Base-by-base conservation (phyloP, 768 basidiomycete genomes). In the Tulasnella sp. region DNA sequence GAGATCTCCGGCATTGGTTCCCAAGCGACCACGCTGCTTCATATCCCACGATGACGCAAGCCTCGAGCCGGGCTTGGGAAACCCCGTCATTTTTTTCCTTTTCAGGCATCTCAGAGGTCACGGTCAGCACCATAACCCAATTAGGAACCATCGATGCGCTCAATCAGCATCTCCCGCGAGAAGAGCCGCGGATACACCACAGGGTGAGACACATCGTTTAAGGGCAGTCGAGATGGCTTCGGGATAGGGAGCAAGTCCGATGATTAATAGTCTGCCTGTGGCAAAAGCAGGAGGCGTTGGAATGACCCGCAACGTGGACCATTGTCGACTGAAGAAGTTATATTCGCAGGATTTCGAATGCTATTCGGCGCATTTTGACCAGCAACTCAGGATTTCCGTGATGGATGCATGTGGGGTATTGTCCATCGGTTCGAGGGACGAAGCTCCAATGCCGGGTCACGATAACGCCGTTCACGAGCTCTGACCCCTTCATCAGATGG, bases 201-300 rank as follows among this genome's bases (percentile, higher is more conserved):
- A 69, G 64, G 64, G 64, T 69, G 64, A 69, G 64, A 69, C 64
- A 69, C 64, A 69, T 37, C 34, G 64, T 28, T 69, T 37, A 69
- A 69, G 64, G 64, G 64, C 64, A 69, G 64, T 69, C 64, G 64
- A 69, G 64, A 69, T 69, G 64, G 34, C 34, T 69, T 69, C 64
- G 64, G 64, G 31, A 69, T 69, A 28, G 11, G 64, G 31, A 69
- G 64, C n/a, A 69, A 37, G 34, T 37, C 34, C 64, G 64, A 69
- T 69, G 64, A 69, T 69, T 37, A 37, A 69, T 69, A 14, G 64
- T 37, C 12, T 37, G 34, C 28, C 6, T 37, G 31, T 69, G 64
- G 64, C 64, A 20, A 69, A 69, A 69, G 34, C 20, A 12, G 4
- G 34, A 37, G 34, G 64, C 64, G 54, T 54, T 12, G 24, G 24